Evolutionary conservation across 495 filamentous ascomycete species (phyloP), one percentile per base, ranked within the genome.

Genomic region (Choiromyces venosus): DNA sequence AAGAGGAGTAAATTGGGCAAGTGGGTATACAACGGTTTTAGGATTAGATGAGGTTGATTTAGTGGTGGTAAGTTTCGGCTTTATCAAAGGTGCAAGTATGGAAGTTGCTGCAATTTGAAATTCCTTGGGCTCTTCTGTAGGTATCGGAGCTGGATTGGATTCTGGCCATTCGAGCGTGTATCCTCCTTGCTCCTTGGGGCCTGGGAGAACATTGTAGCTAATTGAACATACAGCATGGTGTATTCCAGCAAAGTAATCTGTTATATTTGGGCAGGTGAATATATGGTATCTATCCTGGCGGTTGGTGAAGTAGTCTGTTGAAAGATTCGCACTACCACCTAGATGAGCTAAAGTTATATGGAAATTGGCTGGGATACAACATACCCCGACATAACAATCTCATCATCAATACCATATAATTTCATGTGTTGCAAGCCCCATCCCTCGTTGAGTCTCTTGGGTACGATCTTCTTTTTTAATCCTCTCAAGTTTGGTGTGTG

Each of bases 341-440:
- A 61, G 68, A 10, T 76, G 37, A 65, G 33, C 52, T 36, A 4
- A 66, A 16, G 16, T 10, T 38, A n/a, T 12, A 12, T 40, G 33
- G 38, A n/a, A 19, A 25, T 67, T 38, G n/a, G 68, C 37, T 65
- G 73, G 66, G 42, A 70, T 25, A 46, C 29, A 35, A 35, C 85
- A 46, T 86, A 92, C 89, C 95, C 95, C 2, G 93, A 96, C 37
- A 99, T 86, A 44, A 99, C 95, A 67, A 99, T 89, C 82, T 97
- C 94, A 79, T 98, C 93, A 74, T 99, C 95, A 61, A 97, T 83
- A 0, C 96, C 95, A 77, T 99, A 99, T 0, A 99, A 86, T 86
- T 99, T 99, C 93, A 99, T 99, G 80, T 99, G 95, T 80, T 99
- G 95, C 64, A 99, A 83, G 19, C 95, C 95, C 94, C 95, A 99